Base-by-base conservation (phyloP, 768 basidiomycete genomes). In the Mycena leptocephala region DNA sequence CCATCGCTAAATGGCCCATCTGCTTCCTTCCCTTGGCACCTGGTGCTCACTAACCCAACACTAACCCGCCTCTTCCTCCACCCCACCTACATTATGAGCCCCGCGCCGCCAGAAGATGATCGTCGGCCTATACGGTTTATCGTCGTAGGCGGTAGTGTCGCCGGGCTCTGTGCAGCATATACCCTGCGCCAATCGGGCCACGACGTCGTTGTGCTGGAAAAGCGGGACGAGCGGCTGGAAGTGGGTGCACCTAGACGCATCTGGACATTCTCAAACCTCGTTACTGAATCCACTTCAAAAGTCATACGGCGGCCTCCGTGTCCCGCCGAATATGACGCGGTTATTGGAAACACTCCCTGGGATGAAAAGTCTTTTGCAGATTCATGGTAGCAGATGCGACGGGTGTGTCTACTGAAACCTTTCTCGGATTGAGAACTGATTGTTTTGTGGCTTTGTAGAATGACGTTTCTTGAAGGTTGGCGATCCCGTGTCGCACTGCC, bases 241-340 rank as follows among this genome's bases (percentile, higher is more conserved):
- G 13, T 62, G 37, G 4, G 41, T 43, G 18, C 16, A 43, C 41
- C 18, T 43, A 10, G 16, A 16, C 41, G 9, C 16, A 11, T 10
- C 18, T 16, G 10, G 41, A 43, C 41, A 10, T 16, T 43, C 35
- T 37, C 13, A n/a, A n/a, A n/a, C n/a, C 35, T 13, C 7, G 13
- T 37, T 37, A 4, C 9, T 18, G 7, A 43, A 43, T 33, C 56
- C 56, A 22, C 16, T 33, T 30, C 30, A 20, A n/a, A 33, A 32
- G 41, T 43, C 56, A 16, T 3, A 61, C 58, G 74, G 74, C 5
- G 77, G 77, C 11, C 55, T 78, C 1, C 39, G 77, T 16, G 46
- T 78, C 13, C 77, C 77, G 8, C 77, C 77, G 1, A 78, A 78
- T 41, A 78, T 78, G 74, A 73, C 75, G 48, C 77, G 74, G 11